These are phyloP conservation scores for Cladosporium velox DNA, from an alignment of 2,329 filamentous ascomycete genomes.

Conservation along the genomic window DNA sequence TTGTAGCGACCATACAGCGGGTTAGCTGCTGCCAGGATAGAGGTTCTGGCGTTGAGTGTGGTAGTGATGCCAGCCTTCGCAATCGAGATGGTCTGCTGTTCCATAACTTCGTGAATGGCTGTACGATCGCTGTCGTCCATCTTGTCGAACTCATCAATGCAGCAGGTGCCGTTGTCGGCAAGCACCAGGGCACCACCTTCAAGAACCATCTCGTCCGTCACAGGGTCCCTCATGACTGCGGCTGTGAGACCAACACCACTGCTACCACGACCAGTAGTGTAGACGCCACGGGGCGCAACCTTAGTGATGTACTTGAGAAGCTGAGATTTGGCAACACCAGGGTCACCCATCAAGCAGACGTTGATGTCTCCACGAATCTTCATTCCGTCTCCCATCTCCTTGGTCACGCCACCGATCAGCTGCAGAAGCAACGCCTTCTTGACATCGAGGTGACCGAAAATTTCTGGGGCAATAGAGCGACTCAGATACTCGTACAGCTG, in stretches of 20 bases:
- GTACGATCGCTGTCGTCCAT: constrained; percentile 84
- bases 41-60: constrained; percentile 88
- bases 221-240: constrained; percentile 79
- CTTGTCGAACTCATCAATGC: constrained; percentile 86
- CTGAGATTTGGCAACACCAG: constrained; percentile 98
- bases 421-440: constrained; percentile 97
- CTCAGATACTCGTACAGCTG: constrained; percentile 95
- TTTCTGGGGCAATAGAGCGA: constrained; percentile 95
- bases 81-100: constrained; percentile 83
- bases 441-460: constrained; percentile 93
- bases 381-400: constrained; percentile 98
- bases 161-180: constrained; percentile 82
- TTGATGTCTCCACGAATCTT: constrained; percentile 99
- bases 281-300: constrained; percentile 88
- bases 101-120: constrained; percentile 86
- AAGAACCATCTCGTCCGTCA: constrained; percentile 82
- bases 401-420: constrained; percentile 92
- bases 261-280: constrained; percentile 78
- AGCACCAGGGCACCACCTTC: constrained; percentile 78
- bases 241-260: constrained; percentile 81
- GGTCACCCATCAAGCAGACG: constrained; percentile 97
- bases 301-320: constrained; percentile 98
- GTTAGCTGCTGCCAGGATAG: constrained; percentile 86
- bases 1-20: constrained; percentile 98
- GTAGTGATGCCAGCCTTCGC: constrained; percentile 95